phyloP scores from a whole-genome alignment of 352 stramenopile genomes.

The Poterioochromonas sp. region DNA sequence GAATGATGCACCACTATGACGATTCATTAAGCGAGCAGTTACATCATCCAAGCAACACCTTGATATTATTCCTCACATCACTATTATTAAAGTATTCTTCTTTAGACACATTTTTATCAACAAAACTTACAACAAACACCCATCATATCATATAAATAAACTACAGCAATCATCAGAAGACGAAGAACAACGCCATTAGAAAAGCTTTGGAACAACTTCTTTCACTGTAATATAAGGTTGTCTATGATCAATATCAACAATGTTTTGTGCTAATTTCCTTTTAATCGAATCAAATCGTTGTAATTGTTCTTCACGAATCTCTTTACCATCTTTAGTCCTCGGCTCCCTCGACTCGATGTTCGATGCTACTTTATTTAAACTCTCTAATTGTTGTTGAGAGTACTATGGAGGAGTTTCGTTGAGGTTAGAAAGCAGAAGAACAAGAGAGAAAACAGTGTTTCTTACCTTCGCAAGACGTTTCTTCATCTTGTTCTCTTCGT shows the following conservation, averaged over 20 bases:
- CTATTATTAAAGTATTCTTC: too few species aligned
- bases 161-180: too few species aligned
- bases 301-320: constrained; percentile 7
- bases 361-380: not conserved
- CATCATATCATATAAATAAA: too few species aligned
- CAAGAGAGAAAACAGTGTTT: not conserved
- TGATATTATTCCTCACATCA: too few species aligned
- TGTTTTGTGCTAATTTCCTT: not conserved
- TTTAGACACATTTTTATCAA: too few species aligned
- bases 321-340: constrained; percentile 6
- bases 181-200: too few species aligned
- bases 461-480: not conserved
- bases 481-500: not conserved
- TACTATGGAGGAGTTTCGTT: not conserved
- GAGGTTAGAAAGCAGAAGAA: not conserved
- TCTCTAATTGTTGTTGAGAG: not conserved
- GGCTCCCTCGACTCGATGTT: not conserved
- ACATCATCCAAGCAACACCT: too few species aligned
- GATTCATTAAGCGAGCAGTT: too few species aligned
- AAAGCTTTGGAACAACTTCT: not conserved
- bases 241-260: not conserved
- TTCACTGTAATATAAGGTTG: not conserved
- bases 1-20: too few species aligned
- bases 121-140: too few species aligned
- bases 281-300: not conserved